Base-by-base conservation (phyloP, 495 filamentous ascomycete genomes). In the Rhizodiscina lignyota region DNA sequence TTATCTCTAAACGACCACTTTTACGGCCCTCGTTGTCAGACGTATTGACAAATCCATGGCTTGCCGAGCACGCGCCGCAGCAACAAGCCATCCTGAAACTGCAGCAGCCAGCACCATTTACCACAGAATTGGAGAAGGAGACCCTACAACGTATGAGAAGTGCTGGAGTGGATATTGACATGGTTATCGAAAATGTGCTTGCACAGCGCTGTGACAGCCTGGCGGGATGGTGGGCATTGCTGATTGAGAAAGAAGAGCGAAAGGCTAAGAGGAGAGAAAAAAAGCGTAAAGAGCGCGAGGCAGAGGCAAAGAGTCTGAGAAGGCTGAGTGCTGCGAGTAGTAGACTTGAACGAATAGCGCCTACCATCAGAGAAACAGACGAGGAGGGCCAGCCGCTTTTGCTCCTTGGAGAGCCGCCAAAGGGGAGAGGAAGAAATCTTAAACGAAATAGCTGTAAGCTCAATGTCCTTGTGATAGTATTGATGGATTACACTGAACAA, bases 221-320 rank as follows among this genome's bases (percentile, higher is more conserved):
- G 24, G 85, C 85, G 32, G 89, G 89, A 6, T 97, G 89, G 89
- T 97, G 89, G 89, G 80, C 83, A 13, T 57, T 97, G 18, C 56
- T 96, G 38, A 79, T 96, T 34, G 89, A 96, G 50, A 96, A 96
- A 53, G 89, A 97, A 50, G 79, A 91, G 53, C 71, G 85, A 2
- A 97, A 96, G 53, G 79, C 84, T 40, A 66, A 62, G 38, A 74
- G 85, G 40, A 66, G 81, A 43, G 85, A 96, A 43, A 69, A 74
- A 30, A 94, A 83, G 49, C 74, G 91, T 22, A 83, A 67, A 48
- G 86, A 94, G 51, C 71, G 70, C 36, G 85, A 93, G 42, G 67
- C 65, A 12, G 87, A 92, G 47, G 76, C 74, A 29, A 77, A 85
- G 54, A 81, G 68, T 44, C 64, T 84, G 10, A 70, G 83, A 37